Base-by-base conservation (phyloP, 1,284 basidiomycete species). In the Pyrrhoderma lamaoense region DNA sequence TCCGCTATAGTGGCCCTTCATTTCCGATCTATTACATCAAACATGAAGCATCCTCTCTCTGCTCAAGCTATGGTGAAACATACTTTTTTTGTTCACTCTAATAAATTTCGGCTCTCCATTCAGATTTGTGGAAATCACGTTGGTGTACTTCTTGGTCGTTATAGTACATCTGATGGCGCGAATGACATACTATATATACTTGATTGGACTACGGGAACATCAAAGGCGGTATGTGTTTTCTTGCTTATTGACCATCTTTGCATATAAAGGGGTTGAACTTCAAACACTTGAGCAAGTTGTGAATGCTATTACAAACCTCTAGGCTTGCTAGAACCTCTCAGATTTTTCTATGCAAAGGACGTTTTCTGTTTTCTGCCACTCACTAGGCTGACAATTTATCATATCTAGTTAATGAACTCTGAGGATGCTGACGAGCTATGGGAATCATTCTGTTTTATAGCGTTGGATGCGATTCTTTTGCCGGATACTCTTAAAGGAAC, bases 391-490 rank as follows among this genome's bases (percentile, higher is more conserved):
- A 49, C 9, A 42, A 1, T 8, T 43, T 46, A 7, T 35, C 14
- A 8, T 34, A 16, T 35, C 19, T 40, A 49, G 52, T 35, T 18
- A 8, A 45, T 49, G 47, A 25, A 36, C 8, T 22, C 37, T 7
- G 18, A 31, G 35, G 42, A 34, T 3, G 42, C 21, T 16, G n/a
- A 21, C 18, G 48, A 47, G n/a, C 13, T n/a, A 5, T 54, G 53
- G 53, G 43, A 54, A 36, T 34, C 53, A 27, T 50, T 54, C 25
- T 54, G 53, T 35, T 54, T 54, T 47, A 7, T 54, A 21, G 43
- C 49, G 3, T 7, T n/a, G 9, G 45, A 51, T 44, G 50, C 53
- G 39, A 37, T 54, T 14, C 43, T 54, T 27, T 27, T 54, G 11
- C 49, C 53, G 13, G 43, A 51, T 37, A 11, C 53, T 22, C 19